Percentiles rank a stretch among this genome's conserved stretches.
Evolutionary conservation across 352 stramenopile species (phyloP).

Genomic region (Globisporangium alternatum): DNA sequence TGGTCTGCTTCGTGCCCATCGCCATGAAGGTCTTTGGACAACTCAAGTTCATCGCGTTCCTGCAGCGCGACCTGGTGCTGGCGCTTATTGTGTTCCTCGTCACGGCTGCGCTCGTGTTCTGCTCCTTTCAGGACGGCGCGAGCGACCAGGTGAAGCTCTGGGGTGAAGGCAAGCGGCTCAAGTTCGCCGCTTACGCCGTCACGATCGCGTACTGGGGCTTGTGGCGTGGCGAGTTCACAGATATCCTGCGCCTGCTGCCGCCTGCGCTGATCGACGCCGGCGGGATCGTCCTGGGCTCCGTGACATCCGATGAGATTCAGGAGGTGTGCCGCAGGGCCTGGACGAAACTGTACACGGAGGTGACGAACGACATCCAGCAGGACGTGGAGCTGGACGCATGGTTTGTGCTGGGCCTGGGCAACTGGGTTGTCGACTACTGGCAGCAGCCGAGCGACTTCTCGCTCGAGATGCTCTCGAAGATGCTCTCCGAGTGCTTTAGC

Average conservation of each 20-base stretch:
- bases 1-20: constrained; percentile 52
- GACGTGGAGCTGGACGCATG: constrained; percentile 65
- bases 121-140: constrained; percentile 25
- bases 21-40: constrained; percentile 70
- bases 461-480: constrained; percentile 59
- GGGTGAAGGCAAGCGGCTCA: constrained; percentile 65
- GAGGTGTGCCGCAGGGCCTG: constrained; percentile 5
- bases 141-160: constrained; percentile 39
- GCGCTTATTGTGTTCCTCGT: constrained; percentile 33
- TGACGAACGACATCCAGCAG: constrained; percentile 42
- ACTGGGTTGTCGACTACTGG: constrained; percentile 80
- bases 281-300: constrained; percentile 21
- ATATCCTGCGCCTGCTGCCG: constrained; percentile 47
- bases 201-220: constrained; percentile 58
- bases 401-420: constrained; percentile 66
- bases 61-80: constrained; percentile 52
- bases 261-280: constrained; percentile 65
- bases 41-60: constrained; percentile 71
- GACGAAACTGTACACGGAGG: constrained; percentile 9
- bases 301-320: constrained; percentile 30
- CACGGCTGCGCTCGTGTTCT: constrained; percentile 32
- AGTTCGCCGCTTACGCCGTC: constrained; percentile 56
- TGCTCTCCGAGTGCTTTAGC: constrained; percentile 54
- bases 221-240: constrained; percentile 46
- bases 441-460: constrained; percentile 78